Evolutionary conservation across 2,329 filamentous ascomycete species (phyloP).

Genomic region (Fusarium albidum): DNA sequence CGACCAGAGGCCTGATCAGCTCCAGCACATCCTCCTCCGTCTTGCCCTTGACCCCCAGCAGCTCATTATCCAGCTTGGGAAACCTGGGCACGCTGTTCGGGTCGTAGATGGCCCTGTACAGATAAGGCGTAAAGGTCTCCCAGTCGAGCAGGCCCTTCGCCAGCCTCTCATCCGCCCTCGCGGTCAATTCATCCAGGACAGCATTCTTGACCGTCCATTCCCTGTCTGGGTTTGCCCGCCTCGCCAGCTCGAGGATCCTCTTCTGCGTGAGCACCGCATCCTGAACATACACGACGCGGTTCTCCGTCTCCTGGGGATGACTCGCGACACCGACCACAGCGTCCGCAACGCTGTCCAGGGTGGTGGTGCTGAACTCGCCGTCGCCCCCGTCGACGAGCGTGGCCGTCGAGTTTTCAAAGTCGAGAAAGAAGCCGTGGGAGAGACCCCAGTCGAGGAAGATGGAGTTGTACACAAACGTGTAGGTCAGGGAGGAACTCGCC

Average conservation of each 20-base stretch:
- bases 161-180: slow-evolving; percentile 41
- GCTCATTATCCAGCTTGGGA: slow-evolving; percentile 51
- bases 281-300: slow-evolving; percentile 57
- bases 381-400: slow-evolving; percentile 61
- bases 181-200: slow-evolving; percentile 40
- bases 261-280: slow-evolving; percentile 56
- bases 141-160: slow-evolving; percentile 42
- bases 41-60: slow-evolving; percentile 54
- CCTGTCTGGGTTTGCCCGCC: slow-evolving; percentile 57
- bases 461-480: slow-evolving; percentile 62
- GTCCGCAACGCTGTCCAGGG: slow-evolving; percentile 54
- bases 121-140: slow-evolving; percentile 43
- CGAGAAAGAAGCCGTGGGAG: slow-evolving; percentile 52
- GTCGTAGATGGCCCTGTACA: slow-evolving; percentile 45
- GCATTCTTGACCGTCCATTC: slow-evolving; percentile 54
- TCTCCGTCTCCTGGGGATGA: slow-evolving; percentile 61
- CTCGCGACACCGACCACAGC: slow-evolving; percentile 58
- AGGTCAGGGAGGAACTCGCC: slow-evolving; percentile 55
- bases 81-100: slow-evolving; percentile 45
- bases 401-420: slow-evolving; percentile 48
- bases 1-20: slow-evolving; percentile 32
- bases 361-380: slow-evolving; percentile 55
- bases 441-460: slow-evolving; percentile 68
- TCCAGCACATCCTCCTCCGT: slow-evolving; percentile 51
- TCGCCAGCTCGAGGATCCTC: slow-evolving; percentile 53